Evolutionary conservation across 2,329 filamentous ascomycete genomes (phyloP), one percentile per base, ranked within the genome.

Genomic region (Metarhizium brunneum): DNA sequence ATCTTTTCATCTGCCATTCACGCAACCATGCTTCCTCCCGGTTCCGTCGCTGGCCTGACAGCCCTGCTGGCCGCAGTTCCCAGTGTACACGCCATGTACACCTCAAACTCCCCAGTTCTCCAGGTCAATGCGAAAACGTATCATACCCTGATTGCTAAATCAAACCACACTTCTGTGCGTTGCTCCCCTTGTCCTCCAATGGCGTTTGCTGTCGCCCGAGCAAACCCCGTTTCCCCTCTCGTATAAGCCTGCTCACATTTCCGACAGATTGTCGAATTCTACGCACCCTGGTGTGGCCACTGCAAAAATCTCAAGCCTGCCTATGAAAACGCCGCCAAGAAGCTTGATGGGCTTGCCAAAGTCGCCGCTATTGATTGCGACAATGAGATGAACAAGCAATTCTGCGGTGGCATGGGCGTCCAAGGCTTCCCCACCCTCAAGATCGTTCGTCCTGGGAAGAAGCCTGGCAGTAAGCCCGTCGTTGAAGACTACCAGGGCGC

Each of bases 251-350:
- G 3, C 45, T 52, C 18, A 52, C 16, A 13, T 53, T 16, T 16
- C 36, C 47, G 7, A 45, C 29, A 85, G 80, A 80, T 84, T 49
- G 74, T 84, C 68, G 90, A 92, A 73, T 97, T 97, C 80, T 97
- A 96, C 67, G 92, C 92, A 8, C 92, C 92, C 29, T 97, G 92
- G 92, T 97, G 94, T 66, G 94, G 92, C 47, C 94, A 97, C 74
- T 99, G 94, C 76, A 82, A 96, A 74, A 96, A 88, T 73, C 86
- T 99, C 66, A 92, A 96, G 74, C 92, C 92, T 3, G 89, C 90
- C 48, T 99, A 94, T 73, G 92, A 97, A 72, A 96, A 96, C 72
- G 92, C 86, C 2, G 94, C 94, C 63, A 88, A 87, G 65, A 90
- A 85, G 64, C 86, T 99, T 57, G 83, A 87, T n/a, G 94, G 94